phyloP scores from a whole-genome alignment of 2,329 filamentous ascomycete genomes.

The Endothia cerciana region DNA sequence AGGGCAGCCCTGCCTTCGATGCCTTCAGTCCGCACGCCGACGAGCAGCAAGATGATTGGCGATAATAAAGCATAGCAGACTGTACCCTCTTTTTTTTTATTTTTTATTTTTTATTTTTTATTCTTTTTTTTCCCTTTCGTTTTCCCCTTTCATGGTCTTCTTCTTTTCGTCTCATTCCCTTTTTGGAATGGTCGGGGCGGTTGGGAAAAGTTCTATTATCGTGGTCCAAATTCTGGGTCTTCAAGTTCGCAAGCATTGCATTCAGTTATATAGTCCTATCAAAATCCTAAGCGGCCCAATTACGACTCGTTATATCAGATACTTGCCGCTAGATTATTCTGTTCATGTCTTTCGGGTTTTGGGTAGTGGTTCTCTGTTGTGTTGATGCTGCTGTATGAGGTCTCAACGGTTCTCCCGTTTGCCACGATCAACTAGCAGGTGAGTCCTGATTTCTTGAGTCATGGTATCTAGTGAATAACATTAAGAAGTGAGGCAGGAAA shows the following conservation, averaged over 20 bases:
- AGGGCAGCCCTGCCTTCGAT: conserved; percentile 17
- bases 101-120: not conserved
- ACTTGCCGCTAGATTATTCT: not conserved
- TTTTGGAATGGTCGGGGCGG: conserved; percentile 5
- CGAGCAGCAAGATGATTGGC: conserved; percentile 1
- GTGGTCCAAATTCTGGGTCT: not conserved
- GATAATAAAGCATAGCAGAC: not conserved
- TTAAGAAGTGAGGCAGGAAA: not conserved
- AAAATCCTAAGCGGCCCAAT: not conserved
- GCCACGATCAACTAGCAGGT: not conserved
- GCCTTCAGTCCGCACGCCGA: not conserved
- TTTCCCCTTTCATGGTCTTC: too few species aligned
- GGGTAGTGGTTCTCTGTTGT: not conserved
- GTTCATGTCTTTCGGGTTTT: not conserved
- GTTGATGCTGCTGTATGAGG: not conserved
- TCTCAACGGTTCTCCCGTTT: not conserved
- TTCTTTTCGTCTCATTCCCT: not conserved
- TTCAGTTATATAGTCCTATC: conserved; percentile 1
- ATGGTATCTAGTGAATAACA: not conserved
- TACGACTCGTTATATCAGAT: not conserved
- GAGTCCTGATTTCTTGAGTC: not conserved
- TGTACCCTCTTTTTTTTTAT: not conserved
- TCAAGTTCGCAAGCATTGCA: conserved; percentile 4
- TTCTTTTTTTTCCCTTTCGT: not conserved
- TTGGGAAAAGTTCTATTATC: conserved; percentile 7